Conservation (phyloP, 2,329 filamentous ascomycete genomes). For the Karstenula rhodostoma region DNA sequence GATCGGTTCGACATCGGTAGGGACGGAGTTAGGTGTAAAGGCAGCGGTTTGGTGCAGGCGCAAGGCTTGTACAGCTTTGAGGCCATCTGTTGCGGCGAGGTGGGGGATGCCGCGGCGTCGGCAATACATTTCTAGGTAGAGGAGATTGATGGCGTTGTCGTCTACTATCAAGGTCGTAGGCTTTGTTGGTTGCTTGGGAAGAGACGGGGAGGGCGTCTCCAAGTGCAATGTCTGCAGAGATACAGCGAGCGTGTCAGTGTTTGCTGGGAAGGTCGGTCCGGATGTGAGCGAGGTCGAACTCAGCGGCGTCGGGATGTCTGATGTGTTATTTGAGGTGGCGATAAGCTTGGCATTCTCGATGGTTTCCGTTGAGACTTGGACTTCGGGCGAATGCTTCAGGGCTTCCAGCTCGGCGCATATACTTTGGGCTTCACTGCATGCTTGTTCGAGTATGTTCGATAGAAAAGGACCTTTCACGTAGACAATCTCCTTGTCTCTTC, state of each 20-base stretch:
- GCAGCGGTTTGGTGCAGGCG: background rate
- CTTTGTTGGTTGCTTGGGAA: constrained; percentile 14
- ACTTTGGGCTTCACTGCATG: constrained; percentile 23
- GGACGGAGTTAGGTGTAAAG: background rate
- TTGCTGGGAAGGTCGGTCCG: background rate
- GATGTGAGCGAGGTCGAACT: background rate
- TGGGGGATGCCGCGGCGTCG: constrained; percentile 51
- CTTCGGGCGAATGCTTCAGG: constrained; percentile 8
- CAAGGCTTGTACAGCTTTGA: constrained; percentile 45
- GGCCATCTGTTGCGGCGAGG: constrained; percentile 50
- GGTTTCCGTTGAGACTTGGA: background rate
- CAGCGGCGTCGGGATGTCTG: background rate
- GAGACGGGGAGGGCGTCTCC: background rate
- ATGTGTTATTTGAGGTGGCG: background rate
- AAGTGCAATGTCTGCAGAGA: constrained; percentile 5
- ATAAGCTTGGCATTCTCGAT: background rate
- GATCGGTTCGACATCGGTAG: constrained; percentile 27
- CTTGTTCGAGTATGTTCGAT: constrained; percentile 27
- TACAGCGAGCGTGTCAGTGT: constrained; percentile 1
- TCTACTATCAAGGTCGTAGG: constrained; percentile 53
- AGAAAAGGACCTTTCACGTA: constrained; percentile 12
- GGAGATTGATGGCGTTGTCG: constrained; percentile 56
- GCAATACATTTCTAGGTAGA: constrained; percentile 59
- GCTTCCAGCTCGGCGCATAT: constrained; percentile 21
- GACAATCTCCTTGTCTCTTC: constrained; percentile 6